These are phyloP conservation scores for Coffea canephora DNA, from an alignment of 257 asterid species.

Conservation along the genomic window DNA sequence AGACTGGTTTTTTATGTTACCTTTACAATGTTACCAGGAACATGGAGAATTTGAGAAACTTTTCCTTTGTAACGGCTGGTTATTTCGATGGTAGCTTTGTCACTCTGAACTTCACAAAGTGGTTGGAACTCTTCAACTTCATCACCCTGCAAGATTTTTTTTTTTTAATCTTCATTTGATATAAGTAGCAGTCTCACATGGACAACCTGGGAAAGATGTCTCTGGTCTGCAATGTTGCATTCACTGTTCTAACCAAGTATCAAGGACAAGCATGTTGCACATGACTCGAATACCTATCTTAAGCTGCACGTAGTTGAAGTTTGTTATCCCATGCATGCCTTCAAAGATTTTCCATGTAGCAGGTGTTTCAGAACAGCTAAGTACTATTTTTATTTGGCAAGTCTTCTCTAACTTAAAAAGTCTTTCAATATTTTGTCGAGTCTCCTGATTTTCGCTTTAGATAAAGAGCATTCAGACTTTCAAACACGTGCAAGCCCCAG, in stretches of 20 bases:
- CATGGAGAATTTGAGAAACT: conserved; percentile 62
- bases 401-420: too few species aligned
- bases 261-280: neutral
- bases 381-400: too few species aligned
- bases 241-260: neutral
- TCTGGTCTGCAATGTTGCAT: neutral
- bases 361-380: neutral
- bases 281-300: neutral
- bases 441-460: neutral
- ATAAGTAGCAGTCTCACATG: neutral
- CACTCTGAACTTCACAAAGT: conserved; percentile 98
- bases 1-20: conserved; percentile 29
- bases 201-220: neutral
- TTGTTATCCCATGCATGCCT: neutral
- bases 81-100: conserved; percentile 96
- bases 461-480: neutral
- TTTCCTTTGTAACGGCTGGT: conserved; percentile 94
- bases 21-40: conserved; percentile 85
- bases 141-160: conserved; percentile 61
- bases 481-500: neutral
- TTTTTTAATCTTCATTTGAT: conserved; percentile 3
- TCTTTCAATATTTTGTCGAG: neutral
- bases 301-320: neutral
- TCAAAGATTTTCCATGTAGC: neutral
- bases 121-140: conserved; percentile 93